These are phyloP conservation scores for Brassica cretica DNA, from an alignment of 345 rosid species.

Conservation along the genomic window DNA sequence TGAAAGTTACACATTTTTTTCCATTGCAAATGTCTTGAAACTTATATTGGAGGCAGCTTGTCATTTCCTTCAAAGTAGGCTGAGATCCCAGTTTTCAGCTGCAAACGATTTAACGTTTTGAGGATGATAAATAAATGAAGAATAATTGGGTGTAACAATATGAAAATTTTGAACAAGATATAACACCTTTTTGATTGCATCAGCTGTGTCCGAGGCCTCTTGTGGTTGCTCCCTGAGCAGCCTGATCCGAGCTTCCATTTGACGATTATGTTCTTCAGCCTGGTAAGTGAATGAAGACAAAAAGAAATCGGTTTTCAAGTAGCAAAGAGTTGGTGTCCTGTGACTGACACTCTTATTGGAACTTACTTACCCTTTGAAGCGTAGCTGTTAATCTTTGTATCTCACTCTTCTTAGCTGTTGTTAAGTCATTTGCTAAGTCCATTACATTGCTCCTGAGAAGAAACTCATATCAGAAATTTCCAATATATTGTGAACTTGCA, in stretches of 20 bases:
- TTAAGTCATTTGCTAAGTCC: constrained; percentile 51
- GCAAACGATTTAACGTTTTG: constrained; percentile 27
- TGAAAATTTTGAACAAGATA: not conserved
- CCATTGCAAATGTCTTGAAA: not conserved
- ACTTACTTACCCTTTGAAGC: constrained; percentile 55
- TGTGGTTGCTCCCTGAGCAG: constrained; percentile 47
- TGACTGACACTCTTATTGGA: not conserved
- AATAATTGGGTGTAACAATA: not conserved
- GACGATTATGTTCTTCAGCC: constrained; percentile 67
- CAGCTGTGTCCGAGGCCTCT: constrained; percentile 40
- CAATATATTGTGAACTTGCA: not conserved
- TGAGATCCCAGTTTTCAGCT: constrained; percentile 45
- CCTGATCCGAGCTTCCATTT: constrained; percentile 44
- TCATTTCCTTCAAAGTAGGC: constrained; percentile 33
- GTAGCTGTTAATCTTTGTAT: constrained; percentile 50
- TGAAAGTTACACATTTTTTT: constrained; percentile 7
- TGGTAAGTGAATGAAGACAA: constrained; percentile 18
- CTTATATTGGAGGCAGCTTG: constrained; percentile 24
- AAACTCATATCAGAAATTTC: not conserved
- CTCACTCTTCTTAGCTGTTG: constrained; percentile 58
- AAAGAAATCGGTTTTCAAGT: not conserved
- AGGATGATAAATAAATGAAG: not conserved
- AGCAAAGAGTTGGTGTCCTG: constrained; percentile 3
- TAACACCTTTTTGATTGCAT: constrained; percentile 50
- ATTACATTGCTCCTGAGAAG: constrained; percentile 58